Percentiles rank a stretch among this genome's conserved stretches.
phyloP scores from a whole-genome alignment of 106 monocot genomes.

The Dioscorea zingiberensis region DNA sequence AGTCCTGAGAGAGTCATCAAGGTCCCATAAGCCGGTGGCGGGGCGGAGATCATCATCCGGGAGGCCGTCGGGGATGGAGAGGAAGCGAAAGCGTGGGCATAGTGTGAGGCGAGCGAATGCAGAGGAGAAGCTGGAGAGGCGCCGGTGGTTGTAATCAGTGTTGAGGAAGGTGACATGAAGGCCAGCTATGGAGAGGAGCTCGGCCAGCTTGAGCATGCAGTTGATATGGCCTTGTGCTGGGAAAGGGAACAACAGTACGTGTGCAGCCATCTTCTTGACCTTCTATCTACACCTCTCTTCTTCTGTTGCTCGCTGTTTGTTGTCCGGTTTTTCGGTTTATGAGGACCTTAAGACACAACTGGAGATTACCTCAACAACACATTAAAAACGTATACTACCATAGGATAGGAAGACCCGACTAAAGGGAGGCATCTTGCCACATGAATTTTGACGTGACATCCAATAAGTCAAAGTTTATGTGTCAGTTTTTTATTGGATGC shows the following conservation, averaged over 20 bases:
- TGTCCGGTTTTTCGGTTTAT: too few relatives aligned
- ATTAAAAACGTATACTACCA: too few relatives aligned
- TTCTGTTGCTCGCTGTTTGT: too few relatives aligned
- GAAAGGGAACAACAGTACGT: constrained; percentile 37
- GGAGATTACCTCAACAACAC: too few relatives aligned
- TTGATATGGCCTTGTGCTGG: constrained; percentile 35
- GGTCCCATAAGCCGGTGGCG: background rate
- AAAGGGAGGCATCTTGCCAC: too few relatives aligned
- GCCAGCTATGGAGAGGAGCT: constrained; percentile 32
- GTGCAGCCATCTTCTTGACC: constrained; percentile 6
- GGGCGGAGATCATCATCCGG: constrained; percentile 23
- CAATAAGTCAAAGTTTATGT: too few relatives aligned
- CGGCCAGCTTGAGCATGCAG: constrained; percentile 39
- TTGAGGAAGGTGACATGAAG: constrained; percentile 40
- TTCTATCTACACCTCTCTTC: too few relatives aligned
- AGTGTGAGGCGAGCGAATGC: constrained; percentile 1
- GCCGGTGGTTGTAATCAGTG: constrained; percentile 19
- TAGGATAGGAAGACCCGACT: too few relatives aligned
- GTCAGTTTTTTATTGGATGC: too few relatives aligned
- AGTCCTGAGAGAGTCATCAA: constrained; percentile 17
- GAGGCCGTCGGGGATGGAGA: constrained; percentile 45
- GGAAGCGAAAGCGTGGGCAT: constrained; percentile 31
- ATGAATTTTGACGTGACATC: too few relatives aligned
- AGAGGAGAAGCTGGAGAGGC: constrained; percentile 12
- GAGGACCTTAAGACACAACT: too few relatives aligned